Evolutionary conservation across 2,329 filamentous ascomycete species (phyloP).

Genomic region (Cercospora brassicicola): DNA sequence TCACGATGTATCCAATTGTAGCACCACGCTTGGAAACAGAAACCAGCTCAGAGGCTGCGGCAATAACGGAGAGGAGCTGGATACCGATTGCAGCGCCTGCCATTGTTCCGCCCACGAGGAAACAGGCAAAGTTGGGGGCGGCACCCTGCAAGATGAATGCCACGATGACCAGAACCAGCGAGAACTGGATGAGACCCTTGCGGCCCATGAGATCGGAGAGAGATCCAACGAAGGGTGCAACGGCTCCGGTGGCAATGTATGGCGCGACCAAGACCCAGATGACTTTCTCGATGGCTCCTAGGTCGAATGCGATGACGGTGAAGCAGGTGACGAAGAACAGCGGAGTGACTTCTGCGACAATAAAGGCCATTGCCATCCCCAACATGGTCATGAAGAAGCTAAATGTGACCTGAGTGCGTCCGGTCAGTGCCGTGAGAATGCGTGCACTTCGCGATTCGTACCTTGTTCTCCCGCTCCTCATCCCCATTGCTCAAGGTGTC

Average conservation of each 20-base stretch:
- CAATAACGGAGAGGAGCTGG: conserved; percentile 43
- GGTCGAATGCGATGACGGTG: conserved; percentile 21
- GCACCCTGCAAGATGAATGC: conserved; percentile 21
- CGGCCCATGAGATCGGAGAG: conserved; percentile 21
- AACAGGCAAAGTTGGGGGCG: conserved; percentile 20
- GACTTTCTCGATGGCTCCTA: conserved; percentile 21
- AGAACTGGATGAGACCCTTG: conserved; percentile 15
- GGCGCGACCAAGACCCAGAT: conserved; percentile 24
- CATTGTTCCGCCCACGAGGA: conserved; percentile 14
- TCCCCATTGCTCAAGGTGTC: conserved; percentile 13
- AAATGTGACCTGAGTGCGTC: conserved; percentile 14
- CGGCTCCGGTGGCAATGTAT: conserved; percentile 24
- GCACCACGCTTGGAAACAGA: conserved; percentile 63
- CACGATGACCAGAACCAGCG: conserved; percentile 17
- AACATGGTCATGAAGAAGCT: conserved; percentile 26
- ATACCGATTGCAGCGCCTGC: conserved; percentile 16
- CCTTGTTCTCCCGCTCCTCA: conserved; percentile 16
- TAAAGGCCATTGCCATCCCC: conserved; percentile 20
- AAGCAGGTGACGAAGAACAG: conserved; percentile 26
- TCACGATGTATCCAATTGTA: conserved; percentile 60
- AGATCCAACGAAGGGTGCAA: conserved; percentile 22
- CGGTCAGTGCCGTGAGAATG: background rate
- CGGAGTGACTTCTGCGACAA: conserved; percentile 25
- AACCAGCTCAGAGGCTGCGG: conserved; percentile 66
- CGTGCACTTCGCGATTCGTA: background rate